Evolutionary conservation across 1,284 basidiomycete genomes (phyloP), one percentile per base, ranked within the genome.

Genomic region (Tylopilus sp.): DNA sequence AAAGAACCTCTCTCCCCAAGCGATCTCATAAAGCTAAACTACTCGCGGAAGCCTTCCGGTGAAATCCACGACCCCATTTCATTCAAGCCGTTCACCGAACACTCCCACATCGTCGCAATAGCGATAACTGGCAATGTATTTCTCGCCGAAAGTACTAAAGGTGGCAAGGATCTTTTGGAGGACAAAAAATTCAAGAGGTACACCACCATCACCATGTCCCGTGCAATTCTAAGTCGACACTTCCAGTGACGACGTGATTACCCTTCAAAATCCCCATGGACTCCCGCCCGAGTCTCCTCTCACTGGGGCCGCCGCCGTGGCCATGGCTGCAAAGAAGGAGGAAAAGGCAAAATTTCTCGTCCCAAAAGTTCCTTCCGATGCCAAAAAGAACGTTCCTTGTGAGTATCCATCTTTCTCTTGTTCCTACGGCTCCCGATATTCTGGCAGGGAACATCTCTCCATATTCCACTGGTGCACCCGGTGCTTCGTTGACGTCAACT

Each of bases 401-500:
- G 63, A 51, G 82, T 61, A 31, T 34, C 30, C 19, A 23, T 35
- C 30, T 48, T 35, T 44, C 13, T 13, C 10, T 46, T n/a, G 19
- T 44, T 38, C 29, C 52, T 41, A 39, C 18, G 44, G 16, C 46
- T 38, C 53, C 43, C 13, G 43, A 56, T 41, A 21, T 42, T 44
- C 49, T 46, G 31, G 18, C 58, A 89, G 92, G 94, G 83, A 97
- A 97, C 64, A 79, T 90, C 4, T 92, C 92, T 4, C 90, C 92
- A 6, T 93, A 90, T 64, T 93, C 92, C 0, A 93, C 79, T 29
- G 95, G 95, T n/a, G 75, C 87, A 39, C 81, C 92, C 1, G 94
- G 95, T 25, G 96, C 96, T 2, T 92, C 92, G 2, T 73, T 99
- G 41, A 99, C 97, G 0, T 94, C 91, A 3, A 97, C 96, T 0